These are phyloP conservation scores for Leonotis leonurus DNA, from an alignment of 257 asterid species.

Conservation along the genomic window DNA sequence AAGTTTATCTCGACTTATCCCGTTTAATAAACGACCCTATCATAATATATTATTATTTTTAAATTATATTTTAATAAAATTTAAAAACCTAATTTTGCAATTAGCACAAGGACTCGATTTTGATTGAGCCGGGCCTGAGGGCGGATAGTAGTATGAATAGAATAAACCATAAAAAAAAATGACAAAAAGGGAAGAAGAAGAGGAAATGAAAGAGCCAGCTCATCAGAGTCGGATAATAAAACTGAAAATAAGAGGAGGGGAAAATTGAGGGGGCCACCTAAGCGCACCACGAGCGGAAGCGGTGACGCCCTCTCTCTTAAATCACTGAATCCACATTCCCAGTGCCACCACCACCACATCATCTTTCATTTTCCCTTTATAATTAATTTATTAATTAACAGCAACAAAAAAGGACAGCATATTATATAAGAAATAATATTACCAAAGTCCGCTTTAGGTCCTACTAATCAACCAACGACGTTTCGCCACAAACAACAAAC, in stretches of 20 bases:
- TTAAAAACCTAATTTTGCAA: no score
- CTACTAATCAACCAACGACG: conserved; percentile 15
- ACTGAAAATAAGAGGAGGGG: neutral
- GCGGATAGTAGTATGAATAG: no score
- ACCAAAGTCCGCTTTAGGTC: conserved; percentile 12
- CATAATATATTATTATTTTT: no score
- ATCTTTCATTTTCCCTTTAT: neutral
- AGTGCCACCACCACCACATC: conserved; percentile 8
- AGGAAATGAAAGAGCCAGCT: neutral
- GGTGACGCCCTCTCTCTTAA: conserved; percentile 24
- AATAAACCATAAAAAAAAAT: neutral
- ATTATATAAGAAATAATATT: neutral
- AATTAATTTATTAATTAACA: no score
- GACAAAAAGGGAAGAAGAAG: no score
- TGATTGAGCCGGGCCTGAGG: no score
- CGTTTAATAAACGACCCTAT: no score
- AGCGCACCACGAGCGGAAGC: conserved; percentile 35
- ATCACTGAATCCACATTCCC: conserved; percentile 4
- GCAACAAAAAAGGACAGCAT: no score
- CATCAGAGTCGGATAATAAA: neutral
- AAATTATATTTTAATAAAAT: no score
- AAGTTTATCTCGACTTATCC: no score
- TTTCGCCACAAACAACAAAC: conserved; percentile 15
- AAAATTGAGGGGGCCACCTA: conserved; percentile 5
- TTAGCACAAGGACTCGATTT: no score